phyloP scores from a whole-genome alignment of 495 filamentous ascomycete species.

The Chaetomium fimeti region DNA sequence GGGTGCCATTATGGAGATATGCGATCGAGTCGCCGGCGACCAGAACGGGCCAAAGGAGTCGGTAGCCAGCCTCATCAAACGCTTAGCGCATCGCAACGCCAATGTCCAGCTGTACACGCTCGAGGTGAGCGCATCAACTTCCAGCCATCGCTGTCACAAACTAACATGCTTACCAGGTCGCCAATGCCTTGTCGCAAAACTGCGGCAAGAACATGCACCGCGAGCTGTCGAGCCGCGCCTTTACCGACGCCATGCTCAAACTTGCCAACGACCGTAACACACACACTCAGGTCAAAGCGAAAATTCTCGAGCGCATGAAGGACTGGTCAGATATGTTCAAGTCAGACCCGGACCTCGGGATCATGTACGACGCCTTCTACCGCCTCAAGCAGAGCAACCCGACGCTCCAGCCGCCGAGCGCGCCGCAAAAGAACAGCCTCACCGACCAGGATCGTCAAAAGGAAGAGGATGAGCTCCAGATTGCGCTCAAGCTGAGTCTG shows the following conservation, averaged over 20 bases:
- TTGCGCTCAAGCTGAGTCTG: constrained; percentile 87
- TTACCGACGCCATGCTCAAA: constrained; percentile 90
- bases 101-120: constrained; percentile 99
- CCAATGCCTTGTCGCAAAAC: constrained; percentile 92
- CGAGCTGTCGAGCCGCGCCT: constrained; percentile 89
- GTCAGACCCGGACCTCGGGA: constrained; percentile 85
- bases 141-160: not conserved
- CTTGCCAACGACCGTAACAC: constrained; percentile 93
- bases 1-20: constrained; percentile 98
- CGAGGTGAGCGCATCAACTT: constrained; percentile 58
- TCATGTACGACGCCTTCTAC: constrained; percentile 95
- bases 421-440: constrained; percentile 86
- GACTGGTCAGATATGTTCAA: constrained; percentile 96
- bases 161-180: constrained; percentile 55
- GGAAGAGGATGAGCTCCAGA: constrained; percentile 96
- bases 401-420: constrained; percentile 85
- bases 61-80: constrained; percentile 91
- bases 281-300: constrained; percentile 92
- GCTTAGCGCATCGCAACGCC: constrained; percentile 93
- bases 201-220: constrained; percentile 88
- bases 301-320: constrained; percentile 93
- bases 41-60: constrained; percentile 77
- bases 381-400: constrained; percentile 84
- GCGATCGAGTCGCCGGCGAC: constrained; percentile 74
- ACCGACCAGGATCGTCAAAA: constrained; percentile 88